A percentile compares a stretch with the other conserved stretches of the same genome.
These are phyloP conservation scores for Saksenaea vasiformis DNA, from an alignment of 371 early-diverging fungal genomes.

Conservation along the genomic window DNA sequence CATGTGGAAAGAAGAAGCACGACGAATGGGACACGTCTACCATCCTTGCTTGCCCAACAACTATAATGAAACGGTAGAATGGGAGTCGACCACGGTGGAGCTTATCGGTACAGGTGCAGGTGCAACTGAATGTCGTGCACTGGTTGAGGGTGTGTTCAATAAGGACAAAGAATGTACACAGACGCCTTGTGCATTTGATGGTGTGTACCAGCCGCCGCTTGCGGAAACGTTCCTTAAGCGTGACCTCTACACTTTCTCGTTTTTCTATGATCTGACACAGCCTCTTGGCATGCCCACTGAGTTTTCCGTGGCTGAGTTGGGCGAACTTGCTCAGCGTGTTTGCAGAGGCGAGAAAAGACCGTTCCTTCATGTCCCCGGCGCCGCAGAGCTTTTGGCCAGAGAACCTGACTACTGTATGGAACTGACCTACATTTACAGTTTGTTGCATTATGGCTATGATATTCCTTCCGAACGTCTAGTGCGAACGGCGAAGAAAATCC, in stretches of 20 bases:
- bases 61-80: constrained; percentile 30
- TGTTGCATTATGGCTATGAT: constrained; percentile 84
- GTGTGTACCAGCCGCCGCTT: constrained; percentile 89
- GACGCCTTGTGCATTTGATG: constrained; percentile 86
- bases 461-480: constrained; percentile 73
- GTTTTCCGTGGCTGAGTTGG: constrained; percentile 67
- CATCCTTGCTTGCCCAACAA: constrained; percentile 43
- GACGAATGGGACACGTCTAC: constrained; percentile 15
- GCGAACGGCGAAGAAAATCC: constrained; percentile 88
- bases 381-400: constrained; percentile 38
- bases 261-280: constrained; percentile 87
- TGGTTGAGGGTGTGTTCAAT: constrained; percentile 61
- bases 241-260: constrained; percentile 93
- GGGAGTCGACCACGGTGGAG: constrained; percentile 14
- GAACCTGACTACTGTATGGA: constrained; percentile 85
- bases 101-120: constrained; percentile 59
- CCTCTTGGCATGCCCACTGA: constrained; percentile 70
- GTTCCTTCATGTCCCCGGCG: constrained; percentile 43
- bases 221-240: constrained; percentile 64
- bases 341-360: constrained; percentile 50
- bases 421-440: constrained; percentile 79
- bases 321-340: constrained; percentile 64
- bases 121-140: constrained; percentile 52
- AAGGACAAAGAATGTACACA: constrained; percentile 59
- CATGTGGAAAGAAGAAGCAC: constrained; percentile 29